These are phyloP conservation scores for Saccharomycopsis olivae DNA, from an alignment of 805 yeast species.

Conservation along the genomic window DNA sequence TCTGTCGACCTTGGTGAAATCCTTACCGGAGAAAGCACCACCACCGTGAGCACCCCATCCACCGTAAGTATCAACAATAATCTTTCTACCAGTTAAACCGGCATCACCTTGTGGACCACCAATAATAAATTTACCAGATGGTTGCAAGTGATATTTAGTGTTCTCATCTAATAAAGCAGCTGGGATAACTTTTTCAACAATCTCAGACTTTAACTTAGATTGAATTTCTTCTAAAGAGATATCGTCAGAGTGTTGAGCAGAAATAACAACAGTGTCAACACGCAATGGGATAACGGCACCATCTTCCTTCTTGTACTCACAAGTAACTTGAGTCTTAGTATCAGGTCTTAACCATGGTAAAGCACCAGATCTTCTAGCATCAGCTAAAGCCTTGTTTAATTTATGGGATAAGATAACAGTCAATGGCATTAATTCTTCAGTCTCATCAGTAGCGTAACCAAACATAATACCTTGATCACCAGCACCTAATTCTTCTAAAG, in stretches of 20 bases:
- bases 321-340: constrained; percentile 98
- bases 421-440: constrained; percentile 94
- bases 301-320: constrained; percentile 85
- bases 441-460: constrained; percentile 98
- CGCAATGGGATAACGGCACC: constrained; percentile 95
- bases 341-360: constrained; percentile 98
- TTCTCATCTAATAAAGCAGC: constrained; percentile 82
- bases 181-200: constrained; percentile 89
- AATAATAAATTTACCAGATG: constrained; percentile 98
- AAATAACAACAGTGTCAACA: constrained; percentile 95
- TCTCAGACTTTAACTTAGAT: constrained; percentile 61
- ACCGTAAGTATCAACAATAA: constrained; percentile 99
- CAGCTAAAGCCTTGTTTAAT: constrained; percentile 93
- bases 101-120: constrained; percentile 99
- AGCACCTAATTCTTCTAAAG: constrained; percentile 95
- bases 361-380: constrained; percentile 93
- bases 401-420: constrained; percentile 91
- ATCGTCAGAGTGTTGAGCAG: constrained; percentile 96
- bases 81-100: constrained; percentile 98
- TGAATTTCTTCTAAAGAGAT: constrained; percentile 91
- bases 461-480: constrained; percentile 99
- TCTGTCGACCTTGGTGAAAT: constrained; percentile 98
- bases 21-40: constrained; percentile 99
- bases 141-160: constrained; percentile 97
- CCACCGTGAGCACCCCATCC: constrained; percentile 99